phyloP scores from a whole-genome alignment of 352 stramenopile genomes.

The Phytophthora rubi region DNA sequence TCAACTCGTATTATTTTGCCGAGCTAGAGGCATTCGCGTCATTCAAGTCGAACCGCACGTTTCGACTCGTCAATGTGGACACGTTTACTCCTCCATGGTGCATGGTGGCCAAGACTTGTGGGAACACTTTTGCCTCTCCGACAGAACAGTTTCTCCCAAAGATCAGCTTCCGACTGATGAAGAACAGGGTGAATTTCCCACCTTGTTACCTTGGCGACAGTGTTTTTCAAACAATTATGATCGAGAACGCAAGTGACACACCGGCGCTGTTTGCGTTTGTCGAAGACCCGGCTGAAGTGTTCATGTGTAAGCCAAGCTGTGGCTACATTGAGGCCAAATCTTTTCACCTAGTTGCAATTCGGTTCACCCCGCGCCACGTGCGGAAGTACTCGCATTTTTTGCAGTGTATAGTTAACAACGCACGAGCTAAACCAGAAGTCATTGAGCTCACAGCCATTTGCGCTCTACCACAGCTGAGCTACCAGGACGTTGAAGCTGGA shows the following conservation, averaged over 20 bases:
- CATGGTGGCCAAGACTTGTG: constrained; percentile 69
- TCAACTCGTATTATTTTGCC: constrained; percentile 91
- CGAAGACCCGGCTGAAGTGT: constrained; percentile 63
- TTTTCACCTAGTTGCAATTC: constrained; percentile 86
- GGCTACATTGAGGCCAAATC: constrained; percentile 80
- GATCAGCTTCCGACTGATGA: constrained; percentile 59
- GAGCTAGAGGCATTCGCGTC: constrained; percentile 90
- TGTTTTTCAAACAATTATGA: constrained; percentile 88
- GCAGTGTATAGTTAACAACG: constrained; percentile 81
- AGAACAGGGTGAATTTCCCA: constrained; percentile 82
- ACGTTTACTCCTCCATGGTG: constrained; percentile 93
- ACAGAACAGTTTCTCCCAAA: constrained; percentile 91
- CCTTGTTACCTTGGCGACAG: constrained; percentile 88
- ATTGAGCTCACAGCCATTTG: constrained; percentile 67
- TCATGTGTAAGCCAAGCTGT: constrained; percentile 71
- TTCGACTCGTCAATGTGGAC: constrained; percentile 92
- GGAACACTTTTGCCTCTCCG: constrained; percentile 88
- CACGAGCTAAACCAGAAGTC: constrained; percentile 47
- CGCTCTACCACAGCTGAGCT: constrained; percentile 58
- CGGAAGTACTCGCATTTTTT: constrained; percentile 61
- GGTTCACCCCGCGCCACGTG: constrained; percentile 63
- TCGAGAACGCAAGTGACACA: constrained; percentile 91
- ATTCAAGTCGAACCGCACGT: constrained; percentile 94
- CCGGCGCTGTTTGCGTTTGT: constrained; percentile 88
- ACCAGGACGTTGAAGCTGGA: constrained; percentile 39